Conservation (phyloP, 2,329 filamentous ascomycete species). For the Chaetomiaceae sp. region DNA sequence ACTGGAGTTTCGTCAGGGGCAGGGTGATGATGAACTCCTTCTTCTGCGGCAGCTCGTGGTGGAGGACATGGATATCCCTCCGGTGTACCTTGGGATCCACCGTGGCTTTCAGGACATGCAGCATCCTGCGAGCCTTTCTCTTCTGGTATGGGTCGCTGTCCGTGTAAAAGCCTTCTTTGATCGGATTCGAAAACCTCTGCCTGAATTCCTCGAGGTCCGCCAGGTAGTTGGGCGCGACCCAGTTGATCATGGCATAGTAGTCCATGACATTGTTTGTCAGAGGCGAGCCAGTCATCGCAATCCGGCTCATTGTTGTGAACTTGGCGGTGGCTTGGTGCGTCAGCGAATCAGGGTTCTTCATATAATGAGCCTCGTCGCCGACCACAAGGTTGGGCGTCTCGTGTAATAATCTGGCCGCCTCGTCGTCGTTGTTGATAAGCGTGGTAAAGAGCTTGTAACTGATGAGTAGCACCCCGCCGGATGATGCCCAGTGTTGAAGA, state of each 20-base stretch:
- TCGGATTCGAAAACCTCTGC: conserved; percentile 63
- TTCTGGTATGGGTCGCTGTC: conserved; percentile 55
- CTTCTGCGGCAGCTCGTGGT: conserved; percentile 64
- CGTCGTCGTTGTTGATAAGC: conserved; percentile 32
- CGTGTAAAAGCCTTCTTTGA: conserved; percentile 61
- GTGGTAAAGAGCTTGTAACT: conserved; percentile 64
- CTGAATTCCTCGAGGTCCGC: conserved; percentile 63
- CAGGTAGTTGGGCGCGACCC: conserved; percentile 75
- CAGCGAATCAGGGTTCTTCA: conserved; percentile 60
- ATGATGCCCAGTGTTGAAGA: conserved; percentile 53
- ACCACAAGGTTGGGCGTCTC: conserved; percentile 65
- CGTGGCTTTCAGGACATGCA: conserved; percentile 63
- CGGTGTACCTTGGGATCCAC: conserved; percentile 75
- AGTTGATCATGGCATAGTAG: conserved; percentile 82
- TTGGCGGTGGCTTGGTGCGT: conserved; percentile 47
- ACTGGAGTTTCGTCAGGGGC: conserved; percentile 61
- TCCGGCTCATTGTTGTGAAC: conserved; percentile 63
- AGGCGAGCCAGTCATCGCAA: conserved; percentile 83
- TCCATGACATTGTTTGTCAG: conserved; percentile 78
- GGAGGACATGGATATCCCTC: conserved; percentile 59
- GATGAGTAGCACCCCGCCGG: conserved; percentile 69
- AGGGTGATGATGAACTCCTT: conserved; percentile 76
- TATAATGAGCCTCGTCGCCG: conserved; percentile 75
- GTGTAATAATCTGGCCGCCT: conserved; percentile 41
- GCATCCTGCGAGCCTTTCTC: conserved; percentile 56